These are phyloP conservation scores for Drechslerella stenobrocha DNA, from an alignment of 2,329 filamentous ascomycete species.

Conservation along the genomic window DNA sequence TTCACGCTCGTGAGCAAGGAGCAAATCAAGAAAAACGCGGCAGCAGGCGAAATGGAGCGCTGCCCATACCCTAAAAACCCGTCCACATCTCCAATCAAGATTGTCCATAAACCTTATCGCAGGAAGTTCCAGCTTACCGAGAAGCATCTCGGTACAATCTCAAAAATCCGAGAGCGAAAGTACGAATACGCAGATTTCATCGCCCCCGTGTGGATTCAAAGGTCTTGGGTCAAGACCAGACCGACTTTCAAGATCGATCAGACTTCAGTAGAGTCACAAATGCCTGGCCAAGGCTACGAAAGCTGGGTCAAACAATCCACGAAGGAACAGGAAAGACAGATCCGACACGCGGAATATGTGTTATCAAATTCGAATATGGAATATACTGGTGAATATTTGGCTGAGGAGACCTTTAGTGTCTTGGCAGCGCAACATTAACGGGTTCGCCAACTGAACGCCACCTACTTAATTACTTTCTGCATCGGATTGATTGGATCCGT, in stretches of 20 bases:
- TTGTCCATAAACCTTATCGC: constrained; percentile 6
- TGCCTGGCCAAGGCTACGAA: constrained; percentile 2
- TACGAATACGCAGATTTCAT: constrained; percentile 23
- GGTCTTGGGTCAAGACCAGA: constrained; percentile 12
- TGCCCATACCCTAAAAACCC: not conserved
- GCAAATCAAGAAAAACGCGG: not conserved
- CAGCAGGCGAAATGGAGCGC: not conserved
- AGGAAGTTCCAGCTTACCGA: constrained; percentile 6
- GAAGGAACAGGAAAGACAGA: not conserved
- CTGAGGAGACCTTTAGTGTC: no score
- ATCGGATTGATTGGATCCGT: no score
- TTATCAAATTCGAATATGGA: not conserved
- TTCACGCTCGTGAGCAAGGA: not conserved
- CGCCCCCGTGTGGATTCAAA: constrained; percentile 16
- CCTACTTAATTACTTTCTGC: no score
- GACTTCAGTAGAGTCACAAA: not conserved
- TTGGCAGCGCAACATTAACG: not conserved
- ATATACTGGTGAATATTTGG: not conserved
- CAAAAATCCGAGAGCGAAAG: constrained; percentile 9
- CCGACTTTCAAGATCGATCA: constrained; percentile 11
- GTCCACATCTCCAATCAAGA: constrained; percentile 10
- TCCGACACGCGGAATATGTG: not conserved
- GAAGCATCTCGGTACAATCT: constrained; percentile 1
- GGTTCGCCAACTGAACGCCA: not conserved
- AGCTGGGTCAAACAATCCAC: not conserved